Conservation (phyloP, 139 green algal species). For the Picochlorum sp. region DNA sequence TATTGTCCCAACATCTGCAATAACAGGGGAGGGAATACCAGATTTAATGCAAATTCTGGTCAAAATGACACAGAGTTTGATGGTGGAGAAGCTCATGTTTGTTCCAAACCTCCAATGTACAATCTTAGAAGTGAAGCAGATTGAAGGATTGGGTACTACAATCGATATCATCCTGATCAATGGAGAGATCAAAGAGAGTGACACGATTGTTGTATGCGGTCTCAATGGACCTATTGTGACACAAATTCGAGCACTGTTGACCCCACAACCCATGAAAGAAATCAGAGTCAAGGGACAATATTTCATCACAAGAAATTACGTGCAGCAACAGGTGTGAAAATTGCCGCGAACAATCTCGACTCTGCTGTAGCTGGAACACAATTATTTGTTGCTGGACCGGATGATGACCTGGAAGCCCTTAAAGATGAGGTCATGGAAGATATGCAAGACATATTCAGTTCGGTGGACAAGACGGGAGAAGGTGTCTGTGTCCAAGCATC, state of each 20-base stretch:
- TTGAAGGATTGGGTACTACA: constrained; percentile 97
- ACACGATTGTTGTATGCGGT: constrained; percentile 92
- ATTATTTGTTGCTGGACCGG: constrained; percentile 59
- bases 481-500: constrained; percentile 95
- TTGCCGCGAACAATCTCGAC: constrained; percentile 86
- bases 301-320: constrained; percentile 96
- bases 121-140: constrained; percentile 88
- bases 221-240: constrained; percentile 86
- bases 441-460: constrained; percentile 82
- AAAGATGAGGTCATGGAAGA: constrained; percentile 91
- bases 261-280: constrained; percentile 81
- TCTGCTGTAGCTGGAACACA: constrained; percentile 83
- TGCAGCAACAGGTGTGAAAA: constrained; percentile 90
- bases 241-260: constrained; percentile 89
- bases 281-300: constrained; percentile 89
- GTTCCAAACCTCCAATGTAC: constrained; percentile 78
- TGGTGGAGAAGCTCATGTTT: constrained; percentile 89
- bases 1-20: constrained; percentile 92
- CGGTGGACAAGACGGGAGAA: constrained; percentile 59
- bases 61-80: constrained; percentile 89
- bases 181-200: constrained; percentile 68
- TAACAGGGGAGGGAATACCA: constrained; percentile 82
- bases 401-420: constrained; percentile 90
- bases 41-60: constrained; percentile 89
- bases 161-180: constrained; percentile 98